These are phyloP conservation scores for Saccharomyces pastorianus DNA, from an alignment of 1,139 yeast genomes.

Conservation along the genomic window DNA sequence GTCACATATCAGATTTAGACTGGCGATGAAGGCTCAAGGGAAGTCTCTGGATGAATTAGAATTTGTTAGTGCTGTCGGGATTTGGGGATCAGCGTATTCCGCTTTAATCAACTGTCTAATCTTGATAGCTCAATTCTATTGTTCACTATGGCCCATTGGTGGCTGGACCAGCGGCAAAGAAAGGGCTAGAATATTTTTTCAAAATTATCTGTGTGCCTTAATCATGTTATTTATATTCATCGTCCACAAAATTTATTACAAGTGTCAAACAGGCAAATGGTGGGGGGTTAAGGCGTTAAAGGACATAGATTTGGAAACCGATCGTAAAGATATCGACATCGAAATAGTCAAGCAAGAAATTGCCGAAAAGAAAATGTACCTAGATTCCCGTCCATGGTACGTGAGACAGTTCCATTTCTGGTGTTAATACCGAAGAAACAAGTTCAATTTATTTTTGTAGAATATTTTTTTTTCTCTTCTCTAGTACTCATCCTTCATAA, in stretches of 20 bases:
- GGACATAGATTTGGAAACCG: slow-evolving; percentile 45
- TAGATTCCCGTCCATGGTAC: slow-evolving; percentile 27
- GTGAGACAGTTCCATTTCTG: slow-evolving; percentile 38
- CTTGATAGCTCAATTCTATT: slow-evolving; percentile 68
- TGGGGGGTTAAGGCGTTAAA: slow-evolving; percentile 33
- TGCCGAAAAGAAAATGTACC: slow-evolving; percentile 14
- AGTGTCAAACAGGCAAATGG: slow-evolving; percentile 37
- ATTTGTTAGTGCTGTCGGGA: slow-evolving; percentile 60
- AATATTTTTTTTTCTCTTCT: too few relatives aligned
- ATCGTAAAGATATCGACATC: slow-evolving; percentile 41
- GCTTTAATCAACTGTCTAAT: slow-evolving; percentile 50
- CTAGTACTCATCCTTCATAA: too few relatives aligned
- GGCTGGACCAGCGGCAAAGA: slow-evolving; percentile 62
- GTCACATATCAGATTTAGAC: slow-evolving; percentile 71
- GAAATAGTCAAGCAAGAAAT: slow-evolving; percentile 23
- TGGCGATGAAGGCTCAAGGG: slow-evolving; percentile 61
- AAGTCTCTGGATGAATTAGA: slow-evolving; percentile 59
- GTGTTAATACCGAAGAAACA: slow-evolving; percentile 33
- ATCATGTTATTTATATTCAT: slow-evolving; percentile 40
- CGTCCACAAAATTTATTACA: slow-evolving; percentile 42
- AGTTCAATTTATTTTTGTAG: not conserved
- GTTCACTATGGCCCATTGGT: slow-evolving; percentile 75
- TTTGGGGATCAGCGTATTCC: slow-evolving; percentile 61
- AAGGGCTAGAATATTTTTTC: slow-evolving; percentile 37
- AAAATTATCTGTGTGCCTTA: slow-evolving; percentile 44